Base-by-base conservation (phyloP, 257 asterid genomes). In the Euphrasia confusa region DNA sequence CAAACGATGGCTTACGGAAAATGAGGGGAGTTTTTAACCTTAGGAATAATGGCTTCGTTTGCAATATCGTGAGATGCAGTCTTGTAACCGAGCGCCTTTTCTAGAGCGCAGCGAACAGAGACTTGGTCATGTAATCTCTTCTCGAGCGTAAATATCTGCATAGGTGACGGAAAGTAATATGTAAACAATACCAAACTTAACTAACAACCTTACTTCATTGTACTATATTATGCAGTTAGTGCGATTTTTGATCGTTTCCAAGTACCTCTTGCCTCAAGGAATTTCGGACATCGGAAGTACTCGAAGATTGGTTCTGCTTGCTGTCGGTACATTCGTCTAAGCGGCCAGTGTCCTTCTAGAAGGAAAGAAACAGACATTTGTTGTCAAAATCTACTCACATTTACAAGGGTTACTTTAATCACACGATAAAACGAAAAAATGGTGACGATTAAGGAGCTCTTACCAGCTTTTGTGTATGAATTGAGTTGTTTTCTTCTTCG, bases 241-340 rank as follows among this genome's bases (percentile, higher is more conserved):
- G 7, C 42, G 8, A 37, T 37, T 37, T 7, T 7, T 37, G 42
- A 7, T 9, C 2, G 12, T 37, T 37, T 37, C 42, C 11, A 37
- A 37, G 42, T 80, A 88, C 98, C 96, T 91, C 98, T 70, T 77
- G 86, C 65, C 95, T 82, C 88, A 91, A 75, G 61, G 89, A 85
- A 61, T 75, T 69, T 71, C 83, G 87, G 63, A 83, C 79, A 60
- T 82, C 88, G 24, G 83, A 77, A 28, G 83, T 75, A 40, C 76
- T 75, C 3, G 90, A 81, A 59, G 83, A 68, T 47, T 67, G 76
- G 59, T 78, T 81, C 75, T 75, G 73, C 83, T 74, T 71, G 81
- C 65, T 66, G 66, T 65, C 54, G 37, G 66, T 69, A 64, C 78
- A 60, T 63, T 65, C 81, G 71, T 75, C 59, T 11, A 47, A 39